A percentile compares a stretch with the other conserved stretches of the same genome.
These are phyloP conservation scores for Rosa chinensis DNA, from an alignment of 306 rosid genomes.

Conservation along the genomic window DNA sequence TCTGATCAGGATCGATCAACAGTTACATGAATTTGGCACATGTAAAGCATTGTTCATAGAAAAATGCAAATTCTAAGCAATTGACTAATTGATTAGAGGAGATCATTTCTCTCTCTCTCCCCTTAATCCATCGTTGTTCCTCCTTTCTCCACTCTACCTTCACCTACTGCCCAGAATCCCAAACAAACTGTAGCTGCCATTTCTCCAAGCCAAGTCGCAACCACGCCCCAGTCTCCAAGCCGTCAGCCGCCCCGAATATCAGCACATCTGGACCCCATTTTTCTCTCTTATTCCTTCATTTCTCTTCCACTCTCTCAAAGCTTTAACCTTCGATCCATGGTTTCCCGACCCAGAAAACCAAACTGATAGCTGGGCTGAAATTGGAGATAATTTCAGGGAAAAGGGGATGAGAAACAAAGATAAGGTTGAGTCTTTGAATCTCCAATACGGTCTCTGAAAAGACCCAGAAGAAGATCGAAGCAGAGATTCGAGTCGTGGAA, in stretches of 20 bases:
- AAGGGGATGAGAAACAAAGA: not conserved
- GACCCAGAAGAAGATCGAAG: slow-evolving; percentile 32
- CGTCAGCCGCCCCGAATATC: no score
- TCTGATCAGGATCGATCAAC: not conserved
- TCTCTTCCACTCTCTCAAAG: slow-evolving; percentile 2
- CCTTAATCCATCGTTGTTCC: no score
- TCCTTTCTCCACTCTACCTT: no score
- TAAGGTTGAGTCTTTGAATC: slow-evolving; percentile 23
- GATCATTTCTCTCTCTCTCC: not conserved
- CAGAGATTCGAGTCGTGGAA: slow-evolving; percentile 33
- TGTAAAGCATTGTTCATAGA: not conserved
- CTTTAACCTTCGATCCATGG: slow-evolving; percentile 42
- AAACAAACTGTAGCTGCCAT: no score
- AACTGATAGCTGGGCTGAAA: not conserved
- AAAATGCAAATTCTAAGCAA: not conserved
- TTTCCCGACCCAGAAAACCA: slow-evolving; percentile 32
- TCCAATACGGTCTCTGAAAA: slow-evolving; percentile 59
- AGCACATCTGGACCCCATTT: not conserved
- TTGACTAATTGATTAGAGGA: not conserved
- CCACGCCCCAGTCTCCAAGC: no score
- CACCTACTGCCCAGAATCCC: no score
- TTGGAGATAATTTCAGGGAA: not conserved
- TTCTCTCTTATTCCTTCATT: slow-evolving; percentile 31
- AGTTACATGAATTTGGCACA: not conserved
- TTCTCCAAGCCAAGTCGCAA: no score